These are phyloP conservation scores for Geotrichum klebahnii DNA, from an alignment of 1,139 yeast species.

Conservation along the genomic window DNA sequence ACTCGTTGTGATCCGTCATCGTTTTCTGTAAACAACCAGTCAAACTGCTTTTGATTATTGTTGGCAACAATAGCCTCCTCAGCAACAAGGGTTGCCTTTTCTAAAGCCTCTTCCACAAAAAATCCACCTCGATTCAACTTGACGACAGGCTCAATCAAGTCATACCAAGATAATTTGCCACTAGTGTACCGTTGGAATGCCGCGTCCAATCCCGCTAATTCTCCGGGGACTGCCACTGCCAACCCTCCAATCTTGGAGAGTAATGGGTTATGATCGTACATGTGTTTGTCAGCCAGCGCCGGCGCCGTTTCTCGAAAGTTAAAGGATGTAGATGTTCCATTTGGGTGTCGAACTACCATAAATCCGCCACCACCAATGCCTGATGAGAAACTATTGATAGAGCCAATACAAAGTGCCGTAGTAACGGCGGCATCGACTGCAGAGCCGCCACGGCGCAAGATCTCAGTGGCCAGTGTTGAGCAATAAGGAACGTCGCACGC, in stretches of 20 bases:
- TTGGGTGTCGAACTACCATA: constrained; percentile 52
- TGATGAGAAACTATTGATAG: constrained; percentile 73
- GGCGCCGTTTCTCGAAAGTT: constrained; percentile 94
- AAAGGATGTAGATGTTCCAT: constrained; percentile 53
- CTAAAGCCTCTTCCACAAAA: constrained; percentile 51
- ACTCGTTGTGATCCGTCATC: constrained; percentile 37
- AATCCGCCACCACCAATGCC: constrained; percentile 95
- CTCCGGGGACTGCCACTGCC: constrained; percentile 87
- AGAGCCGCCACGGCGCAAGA: constrained; percentile 57
- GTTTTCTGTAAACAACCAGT: constrained; percentile 40
- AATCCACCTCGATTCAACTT: constrained; percentile 67
- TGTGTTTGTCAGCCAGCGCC: constrained; percentile 51
- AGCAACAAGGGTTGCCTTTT: constrained; percentile 32
- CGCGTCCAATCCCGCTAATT: constrained; percentile 69
- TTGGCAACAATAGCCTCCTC: constrained; percentile 11
- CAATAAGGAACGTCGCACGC: constrained; percentile 72
- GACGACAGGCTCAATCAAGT: constrained; percentile 70
- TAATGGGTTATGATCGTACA: constrained; percentile 52
- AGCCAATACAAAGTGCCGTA: constrained; percentile 82
- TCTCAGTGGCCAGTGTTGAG: constrained; percentile 61
- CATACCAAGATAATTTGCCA: constrained; percentile 67
- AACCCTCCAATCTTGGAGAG: constrained; percentile 73
- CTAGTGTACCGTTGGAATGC: constrained; percentile 61
- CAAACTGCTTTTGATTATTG: constrained; percentile 28
- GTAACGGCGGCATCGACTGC: constrained; percentile 95